Conservation (phyloP, 1,284 basidiomycete species). For the Coriolopsis trogii region DNA sequence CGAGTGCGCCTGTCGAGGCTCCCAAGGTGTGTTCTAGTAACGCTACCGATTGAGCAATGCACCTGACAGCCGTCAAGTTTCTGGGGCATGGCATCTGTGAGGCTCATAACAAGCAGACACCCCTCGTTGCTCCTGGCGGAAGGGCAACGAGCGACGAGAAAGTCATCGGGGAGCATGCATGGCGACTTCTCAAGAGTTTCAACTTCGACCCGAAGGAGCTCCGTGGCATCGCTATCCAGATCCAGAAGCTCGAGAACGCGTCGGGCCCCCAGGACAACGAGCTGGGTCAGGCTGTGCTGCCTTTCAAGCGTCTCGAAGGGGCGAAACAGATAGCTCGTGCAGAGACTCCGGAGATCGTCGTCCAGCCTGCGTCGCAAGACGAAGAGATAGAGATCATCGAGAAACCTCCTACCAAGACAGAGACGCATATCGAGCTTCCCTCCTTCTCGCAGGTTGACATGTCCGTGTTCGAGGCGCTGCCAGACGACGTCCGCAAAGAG, state of each 20-base stretch:
- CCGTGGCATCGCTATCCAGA: slow-evolving; percentile 91
- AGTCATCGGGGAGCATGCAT: slow-evolving; percentile 79
- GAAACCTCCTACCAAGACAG: slow-evolving; percentile 12
- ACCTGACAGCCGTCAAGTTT: slow-evolving; percentile 58
- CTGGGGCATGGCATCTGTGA: slow-evolving; percentile 92
- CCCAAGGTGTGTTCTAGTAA: slow-evolving; percentile 67
- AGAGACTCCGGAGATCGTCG: slow-evolving; percentile 32
- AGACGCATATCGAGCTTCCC: slow-evolving; percentile 48
- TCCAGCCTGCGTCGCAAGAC: slow-evolving; percentile 42
- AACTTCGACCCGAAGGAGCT: slow-evolving; percentile 84
- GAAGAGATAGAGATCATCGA: slow-evolving; percentile 25
- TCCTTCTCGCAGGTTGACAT: slow-evolving; percentile 78
- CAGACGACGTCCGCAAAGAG: slow-evolving; percentile 70
- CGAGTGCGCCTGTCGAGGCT: slow-evolving; percentile 87
- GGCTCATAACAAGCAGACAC: slow-evolving; percentile 74
- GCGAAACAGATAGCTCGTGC: slow-evolving; percentile 12
- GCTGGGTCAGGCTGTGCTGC: slow-evolving; percentile 54
- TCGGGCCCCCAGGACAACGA: slow-evolving; percentile 29
- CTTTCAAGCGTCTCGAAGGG: slow-evolving; percentile 47
- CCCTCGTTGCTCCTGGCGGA: slow-evolving; percentile 61
- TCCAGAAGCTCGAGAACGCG: slow-evolving; percentile 81
- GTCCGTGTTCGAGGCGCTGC: slow-evolving; percentile 72
- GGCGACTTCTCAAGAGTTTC: slow-evolving; percentile 75
- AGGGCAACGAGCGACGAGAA: slow-evolving; percentile 73
- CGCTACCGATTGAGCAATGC: not conserved